Percentiles rank a stretch among this genome's conserved stretches.
Conservation (phyloP, 345 rosid species). For the Corymbia maculata region DNA sequence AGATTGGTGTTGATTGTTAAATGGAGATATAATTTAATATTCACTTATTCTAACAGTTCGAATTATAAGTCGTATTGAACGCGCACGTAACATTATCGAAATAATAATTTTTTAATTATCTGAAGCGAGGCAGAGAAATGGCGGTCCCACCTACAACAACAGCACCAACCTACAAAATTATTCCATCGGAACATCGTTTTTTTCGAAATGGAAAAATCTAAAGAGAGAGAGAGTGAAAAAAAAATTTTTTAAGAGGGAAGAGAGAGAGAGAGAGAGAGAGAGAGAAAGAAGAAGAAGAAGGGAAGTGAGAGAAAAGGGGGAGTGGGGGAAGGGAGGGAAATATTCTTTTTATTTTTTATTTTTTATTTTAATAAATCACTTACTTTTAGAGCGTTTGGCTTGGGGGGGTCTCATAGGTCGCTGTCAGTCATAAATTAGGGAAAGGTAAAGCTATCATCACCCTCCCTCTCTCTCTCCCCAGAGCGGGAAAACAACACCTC, state of each 20-base stretch:
- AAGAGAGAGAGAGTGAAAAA: background rate
- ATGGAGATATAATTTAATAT: too few species aligned
- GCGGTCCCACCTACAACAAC: background rate
- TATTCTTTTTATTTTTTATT: background rate
- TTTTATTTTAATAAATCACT: background rate
- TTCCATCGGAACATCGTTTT: background rate
- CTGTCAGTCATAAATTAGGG: constrained; percentile 38
- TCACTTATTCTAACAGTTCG: too few species aligned
- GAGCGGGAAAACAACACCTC: constrained; percentile 22
- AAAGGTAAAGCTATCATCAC: constrained; percentile 12
- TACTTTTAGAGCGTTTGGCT: background rate
- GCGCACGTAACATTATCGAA: background rate
- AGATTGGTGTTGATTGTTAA: rapidly evolving
- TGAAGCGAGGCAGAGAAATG: rapidly evolving
- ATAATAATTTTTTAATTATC: background rate
- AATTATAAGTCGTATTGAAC: background rate
- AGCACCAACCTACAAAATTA: background rate
- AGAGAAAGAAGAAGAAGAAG: background rate
- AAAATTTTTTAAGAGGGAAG: background rate
- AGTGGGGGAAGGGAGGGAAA: background rate
- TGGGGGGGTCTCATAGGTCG: constrained; percentile 29
- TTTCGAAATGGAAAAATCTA: background rate
- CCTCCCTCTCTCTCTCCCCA: background rate
- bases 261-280: background rate
- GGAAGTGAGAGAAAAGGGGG: background rate